Conservation (phyloP, 495 filamentous ascomycete genomes). For the Neurospora sp. region DNA sequence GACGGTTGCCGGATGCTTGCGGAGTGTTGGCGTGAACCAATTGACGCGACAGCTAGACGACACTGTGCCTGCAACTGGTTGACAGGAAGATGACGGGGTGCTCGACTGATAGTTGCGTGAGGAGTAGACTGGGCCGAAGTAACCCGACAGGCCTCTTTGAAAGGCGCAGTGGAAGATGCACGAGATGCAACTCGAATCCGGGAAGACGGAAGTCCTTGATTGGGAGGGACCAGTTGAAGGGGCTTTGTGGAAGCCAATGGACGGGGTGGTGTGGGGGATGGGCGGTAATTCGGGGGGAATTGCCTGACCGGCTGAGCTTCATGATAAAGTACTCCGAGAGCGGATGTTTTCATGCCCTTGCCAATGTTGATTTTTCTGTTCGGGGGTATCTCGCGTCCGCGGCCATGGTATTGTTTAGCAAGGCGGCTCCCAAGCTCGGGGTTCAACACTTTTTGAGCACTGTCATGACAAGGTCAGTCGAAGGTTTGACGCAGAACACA, state of each 20-base stretch:
- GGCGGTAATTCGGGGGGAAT: background rate
- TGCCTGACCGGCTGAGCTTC: background rate
- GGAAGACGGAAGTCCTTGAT: background rate
- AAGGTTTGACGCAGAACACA: background rate
- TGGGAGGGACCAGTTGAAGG: background rate
- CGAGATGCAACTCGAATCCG: background rate
- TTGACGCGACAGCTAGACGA: background rate
- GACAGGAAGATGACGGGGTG: background rate
- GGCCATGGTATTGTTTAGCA: background rate
- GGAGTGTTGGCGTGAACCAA: background rate
- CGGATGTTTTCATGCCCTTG: background rate
- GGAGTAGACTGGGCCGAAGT: background rate
- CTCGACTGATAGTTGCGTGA: background rate
- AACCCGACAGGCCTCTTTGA: background rate
- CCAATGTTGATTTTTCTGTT: background rate
- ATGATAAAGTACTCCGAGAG: background rate
- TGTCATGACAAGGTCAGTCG: background rate
- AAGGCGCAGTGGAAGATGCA: background rate
- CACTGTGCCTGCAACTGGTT: background rate
- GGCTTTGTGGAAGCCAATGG: background rate
- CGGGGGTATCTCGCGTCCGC: background rate
- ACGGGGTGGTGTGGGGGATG: background rate
- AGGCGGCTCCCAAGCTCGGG: background rate
- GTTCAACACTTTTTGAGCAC: background rate
- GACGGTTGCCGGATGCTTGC: background rate